phyloP scores from a whole-genome alignment of 73 alveolate species.

The Uronychia binucleata region DNA sequence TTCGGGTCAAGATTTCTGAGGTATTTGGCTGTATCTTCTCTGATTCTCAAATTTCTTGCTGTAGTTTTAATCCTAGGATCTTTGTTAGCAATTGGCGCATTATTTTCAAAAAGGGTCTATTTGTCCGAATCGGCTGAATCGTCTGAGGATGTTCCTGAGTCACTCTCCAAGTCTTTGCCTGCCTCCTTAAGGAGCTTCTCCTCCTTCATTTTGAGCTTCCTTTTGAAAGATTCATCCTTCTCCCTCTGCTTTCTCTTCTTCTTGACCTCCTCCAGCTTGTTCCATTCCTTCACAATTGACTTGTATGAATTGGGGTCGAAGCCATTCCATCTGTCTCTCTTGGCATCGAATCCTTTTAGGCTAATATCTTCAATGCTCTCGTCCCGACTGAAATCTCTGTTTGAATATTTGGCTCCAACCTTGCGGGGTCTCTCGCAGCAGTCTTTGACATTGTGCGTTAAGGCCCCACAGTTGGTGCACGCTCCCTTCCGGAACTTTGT shows the following conservation, averaged over 20 bases:
- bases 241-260: slow-evolving; percentile 38
- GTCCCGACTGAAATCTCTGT: slow-evolving; percentile 78
- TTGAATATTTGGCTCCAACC: slow-evolving; percentile 87
- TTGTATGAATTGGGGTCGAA: slow-evolving; percentile 81
- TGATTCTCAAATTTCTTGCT: slow-evolving; percentile 70
- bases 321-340: slow-evolving; percentile 97
- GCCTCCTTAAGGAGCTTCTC: slow-evolving; percentile 18
- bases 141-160: slow-evolving; percentile 13
- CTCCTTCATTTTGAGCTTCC: slow-evolving; percentile 45
- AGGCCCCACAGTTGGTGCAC: slow-evolving; percentile 95
- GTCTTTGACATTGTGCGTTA: slow-evolving; percentile 85
- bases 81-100: slow-evolving; percentile 57
- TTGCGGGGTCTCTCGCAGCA: slow-evolving; percentile 94
- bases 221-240: slow-evolving; percentile 55
- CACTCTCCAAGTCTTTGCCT: slow-evolving; percentile 21
- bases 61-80: slow-evolving; percentile 73
- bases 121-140: slow-evolving; percentile 30
- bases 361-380: slow-evolving; percentile 76
- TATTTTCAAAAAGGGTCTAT: slow-evolving; percentile 44
- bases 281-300: slow-evolving; percentile 65
- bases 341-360: slow-evolving; percentile 82
- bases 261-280: slow-evolving; percentile 59
- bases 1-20: slow-evolving; percentile 71
- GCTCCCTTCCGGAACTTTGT: slow-evolving; percentile 95
- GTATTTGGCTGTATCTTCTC: slow-evolving; percentile 86